Evolutionary conservation across 345 rosid species (phyloP), one percentile per base, ranked within the genome.

Genomic region (Litchi chinensis): DNA sequence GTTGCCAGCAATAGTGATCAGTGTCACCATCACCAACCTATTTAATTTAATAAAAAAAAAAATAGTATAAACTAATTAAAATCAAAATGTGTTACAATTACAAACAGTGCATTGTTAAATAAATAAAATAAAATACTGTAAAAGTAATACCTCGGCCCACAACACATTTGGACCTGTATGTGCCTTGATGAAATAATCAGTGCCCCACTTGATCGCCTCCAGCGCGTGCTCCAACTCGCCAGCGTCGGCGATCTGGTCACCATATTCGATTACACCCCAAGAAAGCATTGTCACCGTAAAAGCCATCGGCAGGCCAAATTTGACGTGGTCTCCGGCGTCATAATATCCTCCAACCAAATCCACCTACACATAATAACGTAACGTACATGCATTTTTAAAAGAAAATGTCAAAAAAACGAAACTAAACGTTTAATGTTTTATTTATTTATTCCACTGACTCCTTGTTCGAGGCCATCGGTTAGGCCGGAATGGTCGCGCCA

Each of bases 401-500:
- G 5, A 46, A 65, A 65, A 21, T 10, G 4, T 65, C 40, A 15
- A 24, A 32, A 65, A 1, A 32, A 10, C 0, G 1, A 18, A 57
- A 57, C n/a, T 6, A 19, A 19, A 7, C 18, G 15, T 52, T 52
- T 52, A 3, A 24, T 21, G n/a, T 57, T 57, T 19, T 5, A 54
- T 26, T 28, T 6, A 6, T 7, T 7, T 32, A 1, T 32, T 32
- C 8, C 44, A 85, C 97, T 68, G 54, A 94, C 99, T 79, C 98
- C 99, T 91, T 93, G 99, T 68, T 95, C 92, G 8, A 95, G 89
- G 78, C 99, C 97, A 79, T 93, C 99, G 86, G 91, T 88, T 84
- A 95, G 95, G 79, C 93, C 98, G 16, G 99, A 95, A 82, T 92
- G 93, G 86, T 90, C 90, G 76, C 99, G 97, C 99, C 99, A 95